Conservation (phyloP, 2,329 filamentous ascomycete species). For the Fusarium caatingaense region DNA sequence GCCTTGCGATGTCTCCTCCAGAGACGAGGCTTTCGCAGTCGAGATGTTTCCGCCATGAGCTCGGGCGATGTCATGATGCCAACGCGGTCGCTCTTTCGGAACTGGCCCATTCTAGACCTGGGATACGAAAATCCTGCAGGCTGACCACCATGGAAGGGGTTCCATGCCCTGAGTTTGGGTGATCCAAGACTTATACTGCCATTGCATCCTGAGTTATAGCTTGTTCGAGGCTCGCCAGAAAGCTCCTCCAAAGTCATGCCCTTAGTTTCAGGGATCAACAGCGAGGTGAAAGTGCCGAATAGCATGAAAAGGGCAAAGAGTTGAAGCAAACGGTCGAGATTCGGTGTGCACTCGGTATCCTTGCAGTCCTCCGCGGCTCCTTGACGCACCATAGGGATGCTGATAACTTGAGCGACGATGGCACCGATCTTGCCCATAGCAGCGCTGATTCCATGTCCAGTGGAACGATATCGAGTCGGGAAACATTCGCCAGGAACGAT, state of each 20-base stretch:
- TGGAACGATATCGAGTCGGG: slow-evolving; percentile 71
- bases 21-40: slow-evolving; percentile 43
- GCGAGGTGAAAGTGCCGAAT: slow-evolving; percentile 72
- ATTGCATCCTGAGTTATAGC: slow-evolving; percentile 63
- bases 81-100: slow-evolving; percentile 49
- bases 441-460: slow-evolving; percentile 73
- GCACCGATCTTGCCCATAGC: slow-evolving; percentile 76
- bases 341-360: slow-evolving; percentile 63
- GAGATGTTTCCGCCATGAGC: slow-evolving; percentile 45
- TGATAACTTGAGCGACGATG: slow-evolving; percentile 74
- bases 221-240: slow-evolving; percentile 73
- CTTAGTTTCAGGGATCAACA: slow-evolving; percentile 84
- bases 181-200: slow-evolving; percentile 58
- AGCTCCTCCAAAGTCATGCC: slow-evolving; percentile 78
- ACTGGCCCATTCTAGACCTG: slow-evolving; percentile 46
- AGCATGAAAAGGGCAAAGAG: slow-evolving; percentile 87
- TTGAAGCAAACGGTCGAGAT: slow-evolving; percentile 79
- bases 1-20: slow-evolving; percentile 47
- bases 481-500: slow-evolving; percentile 74
- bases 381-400: slow-evolving; percentile 69
- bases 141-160: slow-evolving; percentile 62
- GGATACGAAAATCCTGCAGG: slow-evolving; percentile 64
- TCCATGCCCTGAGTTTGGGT: slow-evolving; percentile 53
- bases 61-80: slow-evolving; percentile 60
- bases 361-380: slow-evolving; percentile 63